phyloP scores from a whole-genome alignment of 2,329 filamentous ascomycete genomes.

The Beauveria scarabaeidicola region DNA sequence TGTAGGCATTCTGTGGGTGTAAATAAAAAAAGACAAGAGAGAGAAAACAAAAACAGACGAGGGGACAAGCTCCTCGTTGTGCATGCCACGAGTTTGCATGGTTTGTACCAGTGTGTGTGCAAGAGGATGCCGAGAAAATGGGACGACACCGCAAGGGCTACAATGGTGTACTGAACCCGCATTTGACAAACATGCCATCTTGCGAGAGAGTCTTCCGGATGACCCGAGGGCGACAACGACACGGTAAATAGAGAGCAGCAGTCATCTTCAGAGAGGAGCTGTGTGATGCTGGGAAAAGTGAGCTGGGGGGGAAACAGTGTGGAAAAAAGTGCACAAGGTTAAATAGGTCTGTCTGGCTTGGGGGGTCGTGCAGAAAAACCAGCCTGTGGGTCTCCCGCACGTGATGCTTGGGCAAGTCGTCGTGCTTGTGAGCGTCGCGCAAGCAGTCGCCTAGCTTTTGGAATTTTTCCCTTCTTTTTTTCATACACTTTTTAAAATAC shows the following conservation, averaged over 20 bases:
- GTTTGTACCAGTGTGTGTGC: constrained; percentile 1
- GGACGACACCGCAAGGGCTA: background rate
- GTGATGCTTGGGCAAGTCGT: constrained; percentile 14
- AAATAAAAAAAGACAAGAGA: constrained; percentile 11
- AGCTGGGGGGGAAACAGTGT: too few relatives aligned
- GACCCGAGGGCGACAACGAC: background rate
- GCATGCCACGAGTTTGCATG: background rate
- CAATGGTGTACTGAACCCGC: background rate
- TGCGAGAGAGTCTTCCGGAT: background rate
- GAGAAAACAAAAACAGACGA: too few relatives aligned
- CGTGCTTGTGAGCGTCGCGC: background rate
- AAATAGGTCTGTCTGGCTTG: background rate
- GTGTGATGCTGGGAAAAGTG: background rate
- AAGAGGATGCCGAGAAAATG: background rate
- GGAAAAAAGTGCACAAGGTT: background rate
- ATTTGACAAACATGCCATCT: background rate
- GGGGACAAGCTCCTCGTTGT: background rate
- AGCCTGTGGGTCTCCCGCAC: constrained; percentile 16
- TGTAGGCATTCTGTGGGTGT: constrained; percentile 54
- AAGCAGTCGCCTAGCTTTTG: background rate
- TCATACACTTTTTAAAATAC: constrained; percentile 35
- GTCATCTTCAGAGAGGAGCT: too few relatives aligned
- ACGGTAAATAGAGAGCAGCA: too few relatives aligned
- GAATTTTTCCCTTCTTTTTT: constrained; percentile 20
- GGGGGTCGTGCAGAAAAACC: background rate